phyloP scores from a whole-genome alignment of 176 grass and related monocot species.

The barley (Hordeum vulgare) region DNA sequence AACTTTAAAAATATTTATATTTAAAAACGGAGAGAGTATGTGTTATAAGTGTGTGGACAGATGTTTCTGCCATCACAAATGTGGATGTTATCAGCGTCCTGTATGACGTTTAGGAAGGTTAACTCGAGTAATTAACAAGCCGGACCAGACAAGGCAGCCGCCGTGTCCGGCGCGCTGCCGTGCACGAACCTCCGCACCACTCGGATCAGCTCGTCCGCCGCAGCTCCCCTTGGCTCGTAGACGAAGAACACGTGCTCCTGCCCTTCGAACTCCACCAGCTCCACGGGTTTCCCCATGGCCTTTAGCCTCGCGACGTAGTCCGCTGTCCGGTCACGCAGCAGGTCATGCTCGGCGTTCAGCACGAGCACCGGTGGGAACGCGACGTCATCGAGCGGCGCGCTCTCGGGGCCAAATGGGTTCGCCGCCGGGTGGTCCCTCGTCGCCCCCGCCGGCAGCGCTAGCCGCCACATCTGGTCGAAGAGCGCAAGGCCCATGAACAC shows the following conservation, averaged over 20 bases:
- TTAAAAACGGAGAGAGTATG: no score
- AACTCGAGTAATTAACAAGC: background rate
- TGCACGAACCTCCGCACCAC: slow-evolving; percentile 12
- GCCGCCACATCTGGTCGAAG: slow-evolving; percentile 33
- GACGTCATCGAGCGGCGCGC: background rate
- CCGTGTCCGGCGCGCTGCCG: background rate
- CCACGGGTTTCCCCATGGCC: slow-evolving; percentile 16
- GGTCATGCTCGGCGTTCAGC: slow-evolving; percentile 6
- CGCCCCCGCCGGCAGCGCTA: slow-evolving; percentile 19
- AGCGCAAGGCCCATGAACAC: slow-evolving; percentile 34
- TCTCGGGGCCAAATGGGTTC: slow-evolving; percentile 36
- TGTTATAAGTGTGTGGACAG: no score
- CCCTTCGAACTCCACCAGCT: slow-evolving; percentile 22
- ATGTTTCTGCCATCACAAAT: no score
- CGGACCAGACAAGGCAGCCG: background rate
- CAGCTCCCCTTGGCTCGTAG: slow-evolving; percentile 2
- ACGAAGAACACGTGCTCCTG: slow-evolving; percentile 29
- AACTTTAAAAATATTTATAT: no score
- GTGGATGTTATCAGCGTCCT: no score
- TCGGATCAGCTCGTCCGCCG: background rate
- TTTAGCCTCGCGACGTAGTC: slow-evolving; percentile 27
- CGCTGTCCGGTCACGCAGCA: slow-evolving; percentile 15
- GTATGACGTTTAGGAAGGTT: no score
- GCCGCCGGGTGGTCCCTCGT: slow-evolving; percentile 31
- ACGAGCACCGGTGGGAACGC: slow-evolving; percentile 28